Percentiles rank a stretch among this genome's conserved stretches.
Conservation (phyloP, 345 rosid species). For the Heritiera littoralis region DNA sequence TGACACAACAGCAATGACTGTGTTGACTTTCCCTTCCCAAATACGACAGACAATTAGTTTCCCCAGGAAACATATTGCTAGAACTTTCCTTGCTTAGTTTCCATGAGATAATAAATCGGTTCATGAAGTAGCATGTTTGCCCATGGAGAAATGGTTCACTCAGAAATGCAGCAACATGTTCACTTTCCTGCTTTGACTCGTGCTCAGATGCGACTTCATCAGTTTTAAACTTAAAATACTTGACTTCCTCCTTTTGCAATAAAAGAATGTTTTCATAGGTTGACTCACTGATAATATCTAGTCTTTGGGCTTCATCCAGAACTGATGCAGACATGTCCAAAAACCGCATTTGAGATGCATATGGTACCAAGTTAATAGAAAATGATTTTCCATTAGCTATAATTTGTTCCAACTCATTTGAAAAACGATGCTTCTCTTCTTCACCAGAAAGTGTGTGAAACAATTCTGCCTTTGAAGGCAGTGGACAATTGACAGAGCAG, state of each 20-base stretch:
- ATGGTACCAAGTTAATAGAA: conserved; percentile 35
- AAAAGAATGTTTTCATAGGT: conserved; percentile 46
- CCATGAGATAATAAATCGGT: conserved; percentile 75
- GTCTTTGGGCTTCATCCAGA: conserved; percentile 61
- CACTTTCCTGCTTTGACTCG: conserved; percentile 28
- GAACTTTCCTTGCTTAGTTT: conserved; percentile 30
- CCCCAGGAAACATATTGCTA: conserved; percentile 17
- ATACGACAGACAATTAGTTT: conserved; percentile 19
- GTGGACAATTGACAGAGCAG: conserved; percentile 64
- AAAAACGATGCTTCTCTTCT: conserved; percentile 27
- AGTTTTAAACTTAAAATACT: conserved; percentile 50
- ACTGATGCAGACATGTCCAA: conserved; percentile 54
- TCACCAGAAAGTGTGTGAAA: conserved; percentile 28
- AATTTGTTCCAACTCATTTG: conserved; percentile 44
- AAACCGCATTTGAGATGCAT: conserved; percentile 48
- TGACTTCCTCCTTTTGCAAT: conserved; percentile 66
- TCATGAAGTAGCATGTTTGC: conserved; percentile 64
- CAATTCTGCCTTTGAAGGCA: conserved; percentile 54
- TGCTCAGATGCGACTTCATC: conserved; percentile 37
- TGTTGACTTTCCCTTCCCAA: conserved; percentile 26
- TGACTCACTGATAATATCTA: conserved; percentile 65
- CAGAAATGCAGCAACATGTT: conserved; percentile 22
- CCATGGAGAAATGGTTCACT: conserved; percentile 47
- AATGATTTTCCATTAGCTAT: conserved; percentile 43
- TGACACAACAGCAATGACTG: conserved; percentile 28